These are phyloP conservation scores for Adenanthera pavonina DNA, from an alignment of 306 rosid genomes.

Conservation along the genomic window DNA sequence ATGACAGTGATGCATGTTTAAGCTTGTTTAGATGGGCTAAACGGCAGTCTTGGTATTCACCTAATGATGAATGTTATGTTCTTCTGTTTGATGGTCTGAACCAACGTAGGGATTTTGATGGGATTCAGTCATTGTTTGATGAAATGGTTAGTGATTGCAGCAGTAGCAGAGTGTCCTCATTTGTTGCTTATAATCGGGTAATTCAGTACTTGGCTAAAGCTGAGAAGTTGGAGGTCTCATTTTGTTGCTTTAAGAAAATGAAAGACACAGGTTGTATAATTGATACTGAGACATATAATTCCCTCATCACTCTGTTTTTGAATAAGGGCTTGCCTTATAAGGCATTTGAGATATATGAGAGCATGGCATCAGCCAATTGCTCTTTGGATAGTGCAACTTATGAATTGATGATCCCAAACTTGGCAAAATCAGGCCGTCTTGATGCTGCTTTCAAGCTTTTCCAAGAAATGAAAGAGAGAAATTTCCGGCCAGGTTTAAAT, in stretches of 20 bases:
- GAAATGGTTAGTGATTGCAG: slow-evolving; percentile 80
- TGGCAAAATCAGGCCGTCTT: slow-evolving; percentile 93
- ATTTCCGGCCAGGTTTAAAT: slow-evolving; percentile 64
- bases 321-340: slow-evolving; percentile 92
- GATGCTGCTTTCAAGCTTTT: slow-evolving; percentile 92
- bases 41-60: slow-evolving; percentile 85
- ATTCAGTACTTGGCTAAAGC: slow-evolving; percentile 86
- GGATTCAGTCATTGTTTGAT: slow-evolving; percentile 79
- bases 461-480: slow-evolving; percentile 81
- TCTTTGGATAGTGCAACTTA: slow-evolving; percentile 78
- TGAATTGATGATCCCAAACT: slow-evolving; percentile 88
- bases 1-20: slow-evolving; percentile 67
- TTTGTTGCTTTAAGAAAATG: slow-evolving; percentile 85
- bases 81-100: slow-evolving; percentile 77
- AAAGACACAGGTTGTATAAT: slow-evolving; percentile 66
- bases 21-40: slow-evolving; percentile 92
- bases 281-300: slow-evolving; percentile 79
- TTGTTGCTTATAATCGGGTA: slow-evolving; percentile 69
- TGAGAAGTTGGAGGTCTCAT: slow-evolving; percentile 85
- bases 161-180: slow-evolving; percentile 50
- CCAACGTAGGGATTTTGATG: slow-evolving; percentile 72
- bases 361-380: slow-evolving; percentile 72
- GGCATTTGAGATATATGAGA: slow-evolving; percentile 91
- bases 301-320: slow-evolving; percentile 77
- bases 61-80: slow-evolving; percentile 74